Evolutionary conservation across 768 basidiomycete species (phyloP).

Genomic region (Tephrocybe sp.): DNA sequence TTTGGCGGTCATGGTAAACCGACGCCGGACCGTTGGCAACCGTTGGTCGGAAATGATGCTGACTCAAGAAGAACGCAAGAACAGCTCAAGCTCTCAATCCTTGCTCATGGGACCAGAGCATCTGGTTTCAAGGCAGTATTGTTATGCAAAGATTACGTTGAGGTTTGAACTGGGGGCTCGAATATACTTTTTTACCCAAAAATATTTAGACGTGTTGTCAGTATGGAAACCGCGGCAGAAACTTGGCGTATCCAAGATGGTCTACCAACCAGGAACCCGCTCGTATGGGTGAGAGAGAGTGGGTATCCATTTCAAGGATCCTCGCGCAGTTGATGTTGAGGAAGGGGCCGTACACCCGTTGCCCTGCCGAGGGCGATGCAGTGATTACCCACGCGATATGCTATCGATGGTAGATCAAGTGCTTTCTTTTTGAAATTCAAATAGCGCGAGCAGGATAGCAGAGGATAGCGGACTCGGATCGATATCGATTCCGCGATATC

Average conservation of each 20-base stretch:
- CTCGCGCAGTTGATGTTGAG: background rate
- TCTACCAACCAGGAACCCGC: conserved; percentile 15
- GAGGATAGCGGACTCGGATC: too few relatives aligned
- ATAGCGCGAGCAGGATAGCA: too few relatives aligned
- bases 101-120: background rate
- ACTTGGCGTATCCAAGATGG: conserved; percentile 6
- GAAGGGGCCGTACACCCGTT: background rate
- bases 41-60: too few relatives aligned
- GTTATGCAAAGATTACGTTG: background rate
- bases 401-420: conserved; percentile 11
- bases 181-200: background rate
- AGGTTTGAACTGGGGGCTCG: background rate
- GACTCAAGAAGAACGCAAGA: too few relatives aligned
- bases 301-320: conserved; percentile 1
- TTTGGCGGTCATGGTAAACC: background rate
- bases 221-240: conserved; percentile 12
- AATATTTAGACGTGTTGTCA: background rate
- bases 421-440: background rate
- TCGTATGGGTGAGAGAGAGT: background rate
- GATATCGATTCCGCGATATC: conserved; percentile 4
- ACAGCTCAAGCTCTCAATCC: too few relatives aligned
- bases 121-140: background rate
- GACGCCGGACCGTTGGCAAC: conserved; percentile 1
- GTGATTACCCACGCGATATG: background rate
- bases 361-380: background rate